These are phyloP conservation scores for Coniosporium tulheliwenetii DNA, from an alignment of 2,329 filamentous ascomycete species.

Conservation along the genomic window DNA sequence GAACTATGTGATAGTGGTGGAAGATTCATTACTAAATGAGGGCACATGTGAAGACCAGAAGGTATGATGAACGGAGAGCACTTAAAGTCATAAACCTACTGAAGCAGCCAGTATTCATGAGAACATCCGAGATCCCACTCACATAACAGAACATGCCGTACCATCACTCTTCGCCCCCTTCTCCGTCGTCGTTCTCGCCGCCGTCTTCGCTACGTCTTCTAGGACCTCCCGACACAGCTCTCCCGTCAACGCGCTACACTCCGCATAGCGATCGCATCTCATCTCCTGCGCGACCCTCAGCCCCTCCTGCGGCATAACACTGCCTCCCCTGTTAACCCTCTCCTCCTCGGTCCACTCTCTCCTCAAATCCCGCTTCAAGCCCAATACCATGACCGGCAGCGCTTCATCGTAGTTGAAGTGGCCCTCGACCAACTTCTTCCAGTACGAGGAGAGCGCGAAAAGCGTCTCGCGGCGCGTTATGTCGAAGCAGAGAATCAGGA, in stretches of 20 bases:
- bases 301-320: constrained; percentile 36
- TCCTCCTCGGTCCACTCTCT: constrained; percentile 15
- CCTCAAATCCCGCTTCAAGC: constrained; percentile 41
- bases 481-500: constrained; percentile 44
- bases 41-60: too few species aligned
- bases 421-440: constrained; percentile 27
- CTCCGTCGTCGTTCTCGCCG: constrained; percentile 41
- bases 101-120: not conserved
- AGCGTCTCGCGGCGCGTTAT: constrained; percentile 38
- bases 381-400: constrained; percentile 42
- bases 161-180: constrained; percentile 33
- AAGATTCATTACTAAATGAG: too few species aligned
- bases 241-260: constrained; percentile 45
- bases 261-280: constrained; percentile 45
- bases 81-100: too few species aligned
- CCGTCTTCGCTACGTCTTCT: constrained; percentile 43
- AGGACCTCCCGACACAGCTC: constrained; percentile 43
- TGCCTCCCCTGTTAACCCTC: constrained; percentile 16
- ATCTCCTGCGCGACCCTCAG: constrained; percentile 39
- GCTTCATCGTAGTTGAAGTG: constrained; percentile 37
- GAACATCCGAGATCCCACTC: constrained; percentile 4
- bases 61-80: too few species aligned
- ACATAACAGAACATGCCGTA: constrained; percentile 24
- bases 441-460: constrained; percentile 26
- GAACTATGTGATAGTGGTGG: too few species aligned